Base-by-base conservation (phyloP, 2,329 filamentous ascomycete genomes). In the Zymoseptoria pseudotritici region DNA sequence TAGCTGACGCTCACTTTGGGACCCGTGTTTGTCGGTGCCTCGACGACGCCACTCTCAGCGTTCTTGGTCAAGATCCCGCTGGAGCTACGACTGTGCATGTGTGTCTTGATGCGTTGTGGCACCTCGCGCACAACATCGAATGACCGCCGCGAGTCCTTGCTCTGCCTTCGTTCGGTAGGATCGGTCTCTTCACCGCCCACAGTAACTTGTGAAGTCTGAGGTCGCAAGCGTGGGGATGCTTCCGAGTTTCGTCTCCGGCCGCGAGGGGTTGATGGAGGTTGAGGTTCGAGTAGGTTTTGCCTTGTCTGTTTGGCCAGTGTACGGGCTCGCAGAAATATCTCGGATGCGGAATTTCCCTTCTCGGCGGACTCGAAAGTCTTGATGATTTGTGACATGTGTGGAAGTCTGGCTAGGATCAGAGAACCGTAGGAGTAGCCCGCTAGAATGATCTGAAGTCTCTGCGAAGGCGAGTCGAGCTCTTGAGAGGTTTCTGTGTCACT, bases 401-500 rank as follows among this genome's bases (percentile, higher is more conserved):
- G 90, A 0, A 96, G 80, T 59, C 87, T 85, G 0, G 83, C 85
- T 2, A 90, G 86, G 49, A 97, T 83, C 70, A 96, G 82, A 4
- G 91, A 90, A 51, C 94, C 94, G 73, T 97, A 97, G 0, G 91
- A 96, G 73, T 97, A 97, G 11, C 92, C 92, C 1, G 83, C 87
- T 6, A 94, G 78, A 4, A 96, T 67, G 0, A 86, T 63, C 10
- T 60, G 42, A 9, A 63, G 49, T 20, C 17, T 46, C 13, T n/a
- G 17, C 4, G 13, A 46, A n/a, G 36, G 36, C 36, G 6, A 2
- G 4, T n/a, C 13, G 36, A 46, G 36, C 36, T 46, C 36, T 13
- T 46, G 13, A 46, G 36, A 17, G 13, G 11, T 17, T 17, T 42
- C 36, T 42, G 1, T 42, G 1, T n/a, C 17, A 17, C 4, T 4